A percentile compares a stretch with the other conserved stretches of the same genome.
phyloP scores from a whole-genome alignment of 805 yeast genomes.

The Metschnikowia cubensis region DNA sequence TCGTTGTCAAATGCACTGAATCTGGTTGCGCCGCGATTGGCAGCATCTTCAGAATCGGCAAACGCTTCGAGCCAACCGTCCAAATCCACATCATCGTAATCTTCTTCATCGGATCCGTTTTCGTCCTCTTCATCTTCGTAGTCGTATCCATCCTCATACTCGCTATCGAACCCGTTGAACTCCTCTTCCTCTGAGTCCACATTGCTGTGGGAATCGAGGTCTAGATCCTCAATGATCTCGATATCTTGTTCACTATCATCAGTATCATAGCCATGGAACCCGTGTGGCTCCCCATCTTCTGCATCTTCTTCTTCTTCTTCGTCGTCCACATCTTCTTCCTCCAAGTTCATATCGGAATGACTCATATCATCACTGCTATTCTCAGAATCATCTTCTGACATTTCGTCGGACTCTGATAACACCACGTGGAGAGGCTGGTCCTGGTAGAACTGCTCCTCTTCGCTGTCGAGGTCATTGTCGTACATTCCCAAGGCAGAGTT shows the following conservation, averaged over 20 bases:
- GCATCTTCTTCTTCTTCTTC: conserved; percentile 24
- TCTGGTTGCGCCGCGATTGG: conserved; percentile 5
- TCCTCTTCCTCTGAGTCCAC: conserved; percentile 31
- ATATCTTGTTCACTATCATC: conserved; percentile 29
- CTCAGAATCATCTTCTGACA: conserved; percentile 21
- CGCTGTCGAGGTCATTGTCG: conserved; percentile 71
- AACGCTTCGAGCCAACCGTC: conserved; percentile 42
- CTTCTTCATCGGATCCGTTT: conserved; percentile 25
- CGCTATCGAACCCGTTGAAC: conserved; percentile 20
- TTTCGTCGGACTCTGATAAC: conserved; percentile 28
- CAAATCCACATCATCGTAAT: conserved; percentile 34
- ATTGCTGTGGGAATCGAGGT: conserved; percentile 26
- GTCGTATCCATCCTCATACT: conserved; percentile 18
- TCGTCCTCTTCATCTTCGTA: conserved; percentile 29
- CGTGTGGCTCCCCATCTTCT: conserved; percentile 17
- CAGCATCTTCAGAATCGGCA: conserved; percentile 23
- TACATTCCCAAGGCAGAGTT: conserved; percentile 94
- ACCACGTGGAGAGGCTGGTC: conserved; percentile 38
- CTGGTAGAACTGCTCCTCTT: conserved; percentile 47
- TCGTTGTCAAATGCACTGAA: conserved; percentile 14
- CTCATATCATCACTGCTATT: conserved; percentile 22
- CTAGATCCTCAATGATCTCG: conserved; percentile 34
- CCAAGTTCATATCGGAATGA: conserved; percentile 26
- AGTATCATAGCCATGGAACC: conserved; percentile 19
- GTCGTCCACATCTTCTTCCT: conserved; percentile 15